phyloP scores from a whole-genome alignment of 2,329 filamentous ascomycete genomes.

The Pseudogymnoascus sp. region DNA sequence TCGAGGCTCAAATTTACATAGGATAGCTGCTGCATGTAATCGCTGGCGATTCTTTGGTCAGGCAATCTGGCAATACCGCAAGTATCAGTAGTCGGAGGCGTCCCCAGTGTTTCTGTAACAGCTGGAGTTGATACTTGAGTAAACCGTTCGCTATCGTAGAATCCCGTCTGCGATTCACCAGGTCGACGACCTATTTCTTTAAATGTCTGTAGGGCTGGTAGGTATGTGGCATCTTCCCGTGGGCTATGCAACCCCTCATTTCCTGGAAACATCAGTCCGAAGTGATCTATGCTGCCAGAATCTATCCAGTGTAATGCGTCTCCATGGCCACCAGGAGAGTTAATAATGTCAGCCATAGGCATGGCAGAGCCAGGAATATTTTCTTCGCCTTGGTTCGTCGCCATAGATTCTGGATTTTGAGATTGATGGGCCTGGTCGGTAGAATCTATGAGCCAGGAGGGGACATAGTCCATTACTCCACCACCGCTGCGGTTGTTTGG shows the following conservation, averaged over 20 bases:
- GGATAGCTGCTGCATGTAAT: constrained; percentile 3
- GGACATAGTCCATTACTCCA: neutral
- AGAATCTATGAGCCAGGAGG: neutral
- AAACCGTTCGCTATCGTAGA: neutral
- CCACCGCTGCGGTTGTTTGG: neutral
- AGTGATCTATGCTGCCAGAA: neutral
- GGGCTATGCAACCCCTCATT: neutral
- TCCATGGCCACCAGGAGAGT: neutral
- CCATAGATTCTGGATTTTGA: neutral
- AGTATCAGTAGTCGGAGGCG: neutral
- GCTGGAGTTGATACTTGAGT: neutral
- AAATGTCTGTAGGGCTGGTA: neutral
- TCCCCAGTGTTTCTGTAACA: neutral
- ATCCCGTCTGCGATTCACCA: neutral
- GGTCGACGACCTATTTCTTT: neutral
- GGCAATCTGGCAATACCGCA: neutral
- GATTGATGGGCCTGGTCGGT: neutral
- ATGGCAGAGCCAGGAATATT: neutral
- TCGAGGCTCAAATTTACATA: constrained; percentile 1
- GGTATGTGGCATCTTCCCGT: neutral
- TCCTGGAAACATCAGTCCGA: neutral
- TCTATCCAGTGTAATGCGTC: neutral
- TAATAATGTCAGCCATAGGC: neutral
- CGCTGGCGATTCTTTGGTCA: neutral
- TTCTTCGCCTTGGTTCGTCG: neutral